Evolutionary conservation across 441 rosid genomes (phyloP), one percentile per base, ranked within the genome.

Genomic region (Geranium incanum): DNA sequence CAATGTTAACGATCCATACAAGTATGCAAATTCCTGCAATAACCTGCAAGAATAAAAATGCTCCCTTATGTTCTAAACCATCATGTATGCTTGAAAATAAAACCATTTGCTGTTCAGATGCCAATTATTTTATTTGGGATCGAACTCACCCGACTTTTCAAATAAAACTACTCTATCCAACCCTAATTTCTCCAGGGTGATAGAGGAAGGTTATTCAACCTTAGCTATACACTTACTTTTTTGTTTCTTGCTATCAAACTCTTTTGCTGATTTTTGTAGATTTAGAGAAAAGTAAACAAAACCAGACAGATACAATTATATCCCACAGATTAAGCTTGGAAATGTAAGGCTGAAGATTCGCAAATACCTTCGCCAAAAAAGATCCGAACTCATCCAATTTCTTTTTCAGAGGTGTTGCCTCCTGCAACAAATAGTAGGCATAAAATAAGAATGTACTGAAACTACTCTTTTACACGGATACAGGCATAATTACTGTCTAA

Each of bases 1-100:
- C 97, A 74, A 95, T 95, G 84, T 95, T 95, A 76, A 95, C 97
- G 77, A 95, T 80, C 99, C 99, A 95, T 74, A 95, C 98, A 75
- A 95, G 85, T 36, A 90, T 81, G 81, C 99, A 95, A 75, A 95
- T 95, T 66, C 97, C 98, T 68, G 98, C 98, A 85, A 95, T 95
- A 72, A 95, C 99, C 99, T 95, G 74, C 59, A 84, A 74, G 50
- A 80, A 74, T 76, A 70, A 57, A 65, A 62, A 19, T 21, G 59
- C 41, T 45, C 70, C 62, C 65, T 9, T 33, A 0, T 65, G 65
- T 38, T 74, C 50, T 63, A 64, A 37, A 76, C 37, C 33, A 63
- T 41, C 38, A 16, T 4, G 28, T 18, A 8, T 59, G 33, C 64
- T 6, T 59, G 64, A 59, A 59, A 59, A 19, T 59, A 59, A 59